phyloP scores from a whole-genome alignment of 176 grass and related monocot species.

The Oryza meridionalis region DNA sequence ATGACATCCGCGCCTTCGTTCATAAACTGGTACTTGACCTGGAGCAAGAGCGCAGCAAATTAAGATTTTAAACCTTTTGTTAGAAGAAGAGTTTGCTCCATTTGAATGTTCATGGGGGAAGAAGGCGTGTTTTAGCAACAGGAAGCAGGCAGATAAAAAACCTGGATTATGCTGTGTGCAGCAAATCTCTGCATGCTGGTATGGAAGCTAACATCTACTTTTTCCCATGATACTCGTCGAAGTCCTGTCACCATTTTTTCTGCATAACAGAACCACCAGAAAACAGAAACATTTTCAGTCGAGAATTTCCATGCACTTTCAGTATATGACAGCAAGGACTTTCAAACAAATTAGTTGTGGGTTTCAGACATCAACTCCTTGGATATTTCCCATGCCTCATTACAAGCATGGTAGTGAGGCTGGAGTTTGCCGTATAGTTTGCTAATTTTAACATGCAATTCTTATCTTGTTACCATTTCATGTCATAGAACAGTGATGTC shows the following conservation, averaged over 20 bases:
- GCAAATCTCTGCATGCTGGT: conserved; percentile 66
- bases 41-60: neutral
- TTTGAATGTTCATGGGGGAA: neutral
- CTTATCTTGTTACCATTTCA: neutral
- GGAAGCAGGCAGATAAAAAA: neutral
- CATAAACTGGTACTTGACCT: conserved; percentile 79
- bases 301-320: neutral
- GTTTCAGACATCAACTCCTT: neutral
- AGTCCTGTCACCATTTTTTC: conserved; percentile 82
- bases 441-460: neutral
- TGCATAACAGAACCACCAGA: conserved; percentile 7
- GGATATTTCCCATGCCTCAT: neutral
- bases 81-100: neutral
- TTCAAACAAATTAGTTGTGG: neutral
- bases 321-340: neutral
- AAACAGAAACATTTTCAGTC: neutral
- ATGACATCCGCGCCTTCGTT: conserved; percentile 77
- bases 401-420: neutral
- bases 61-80: neutral
- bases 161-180: conserved; percentile 89
- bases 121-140: neutral
- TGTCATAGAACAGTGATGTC: neutral
- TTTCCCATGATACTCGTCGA: conserved; percentile 71
- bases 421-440: neutral
- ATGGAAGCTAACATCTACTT: conserved; percentile 86